These are phyloP conservation scores for Leccinum truebloodii DNA, from an alignment of 768 basidiomycete species.

Conservation along the genomic window DNA sequence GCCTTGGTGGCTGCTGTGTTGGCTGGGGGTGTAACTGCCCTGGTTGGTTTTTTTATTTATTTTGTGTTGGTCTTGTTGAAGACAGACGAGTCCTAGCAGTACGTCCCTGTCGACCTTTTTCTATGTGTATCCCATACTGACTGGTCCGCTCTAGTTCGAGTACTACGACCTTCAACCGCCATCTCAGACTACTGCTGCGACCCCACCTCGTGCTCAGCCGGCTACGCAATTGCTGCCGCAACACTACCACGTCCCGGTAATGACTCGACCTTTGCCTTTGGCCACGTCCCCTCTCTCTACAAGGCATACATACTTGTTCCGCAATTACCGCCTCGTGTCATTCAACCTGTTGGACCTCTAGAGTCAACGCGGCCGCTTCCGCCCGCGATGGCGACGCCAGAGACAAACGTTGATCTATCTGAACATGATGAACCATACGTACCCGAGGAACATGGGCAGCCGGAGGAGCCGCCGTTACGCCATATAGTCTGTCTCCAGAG, in stretches of 20 bases:
- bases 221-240: constrained; percentile 12
- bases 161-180: constrained; percentile 34
- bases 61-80: constrained; percentile 78
- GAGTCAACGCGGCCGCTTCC: too few relatives aligned
- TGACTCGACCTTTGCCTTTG: constrained; percentile 4
- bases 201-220: constrained; percentile 13
- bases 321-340: background rate
- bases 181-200: constrained; percentile 8
- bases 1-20: constrained; percentile 76
- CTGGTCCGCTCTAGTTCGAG: constrained; percentile 36
- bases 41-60: constrained; percentile 63
- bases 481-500: constrained; percentile 30
- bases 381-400: too few relatives aligned
- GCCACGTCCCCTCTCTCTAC: constrained; percentile 11
- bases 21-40: constrained; percentile 74
- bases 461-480: constrained; percentile 20
- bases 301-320: constrained; percentile 11
- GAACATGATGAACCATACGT: constrained; percentile 12
- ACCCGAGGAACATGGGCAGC: constrained; percentile 19
- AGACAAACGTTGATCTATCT: too few relatives aligned
- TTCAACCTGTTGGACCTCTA: too few relatives aligned
- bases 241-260: constrained; percentile 10
- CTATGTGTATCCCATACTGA: constrained; percentile 6
- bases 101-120: constrained; percentile 22
- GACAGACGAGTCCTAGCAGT: constrained; percentile 66